Evolutionary conservation across 2,329 filamentous ascomycete species (phyloP), one percentile per base, ranked within the genome.

Genomic region (Aspergillus bombycis): DNA sequence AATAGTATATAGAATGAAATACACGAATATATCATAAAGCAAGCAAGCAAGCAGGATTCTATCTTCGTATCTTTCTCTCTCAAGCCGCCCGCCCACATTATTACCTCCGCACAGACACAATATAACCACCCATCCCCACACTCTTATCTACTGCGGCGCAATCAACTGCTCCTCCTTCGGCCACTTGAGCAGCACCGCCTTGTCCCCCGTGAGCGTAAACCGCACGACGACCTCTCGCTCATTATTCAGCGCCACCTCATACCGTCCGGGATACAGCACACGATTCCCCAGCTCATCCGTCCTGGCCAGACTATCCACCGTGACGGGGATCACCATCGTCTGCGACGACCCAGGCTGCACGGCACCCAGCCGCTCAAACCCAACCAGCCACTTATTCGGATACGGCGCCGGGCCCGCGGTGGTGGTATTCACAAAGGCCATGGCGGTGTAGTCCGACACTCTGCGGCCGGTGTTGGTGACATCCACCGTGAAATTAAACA

Each of bases 351-450:
- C 70, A 1, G 72, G 68, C 19, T 72, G 61, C 61, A 75, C 53
- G 2, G 58, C 69, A 1, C 71, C 64, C 0, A 80, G 62, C 2
- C 78, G 68, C 26, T 79, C 74, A 56, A 77, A 80, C 0, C 77
- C 77, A 4, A 79, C 76, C 7, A 82, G 72, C 72, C 77, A 78
- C 60, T 82, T 82, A 61, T 75, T 78, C 1, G 80, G 80, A 34
- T 76, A 73, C 0, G 80, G 80, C 32, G 70, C 64, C 0, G 80
- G 80, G 0, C 80, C 80, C 5, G 78, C 75, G 0, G 71, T 75
- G 14, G 71, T 75, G 12, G 77, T 76, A 55, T 76, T 77, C 12
- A 73, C 71, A 61, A 81, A 82, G 0, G 77, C 67, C 64, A 82
- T 74, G 0, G 74, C 77, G 0, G 78, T 76, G 62, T 81, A 82